Base-by-base conservation (phyloP, 768 basidiomycete genomes). In the Lactarius indigo region DNA sequence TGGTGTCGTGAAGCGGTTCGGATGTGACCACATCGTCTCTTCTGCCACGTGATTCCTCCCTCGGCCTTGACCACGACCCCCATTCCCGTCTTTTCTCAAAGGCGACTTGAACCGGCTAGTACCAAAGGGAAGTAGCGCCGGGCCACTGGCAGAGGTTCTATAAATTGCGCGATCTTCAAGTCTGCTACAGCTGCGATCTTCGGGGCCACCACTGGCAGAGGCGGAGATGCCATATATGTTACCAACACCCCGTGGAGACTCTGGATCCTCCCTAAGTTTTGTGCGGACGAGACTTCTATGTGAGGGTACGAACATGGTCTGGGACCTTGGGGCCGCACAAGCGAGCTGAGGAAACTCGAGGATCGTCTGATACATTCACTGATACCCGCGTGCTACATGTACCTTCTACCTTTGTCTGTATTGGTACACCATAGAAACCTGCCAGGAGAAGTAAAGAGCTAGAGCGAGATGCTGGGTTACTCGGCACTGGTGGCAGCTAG, bases 111-210 rank as follows among this genome's bases (percentile, higher is more conserved):
- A 52, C 20, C 23, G 9, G 28, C 54, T 75, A 75, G 41, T 70
- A 76, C 41, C 71, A 78, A 68, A 94, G 92, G 73, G 93, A 94
- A 74, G 79, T 86, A 60, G 75, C 72, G 23, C 69, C 86, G 31
- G 94, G 94, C n/a, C n/a, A 75, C 78, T 76, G 70, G 82, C 84
- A 58, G 92, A 95, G 78, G 82, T 82, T 8, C 83, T 79, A 68
- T 79, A 85, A 39, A 82, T 85, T 69, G 78, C 84, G 76, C 74
- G 61, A 88, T 84, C 72, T 78, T 87, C 20, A 85, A 88, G 35
- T 35, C 35, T 5, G 35, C 35, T 70, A 85, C 85, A 74, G 77
- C 89, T 72, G 75, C 84, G 65, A 83, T 82, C 15, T 83, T 85
- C 58, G 39, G 1, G 17, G 39, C n/a, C n/a, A n/a, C n/a, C n/a